Evolutionary conservation across 345 rosid genomes (phyloP).

Genomic region (Alliaria petiolata): DNA sequence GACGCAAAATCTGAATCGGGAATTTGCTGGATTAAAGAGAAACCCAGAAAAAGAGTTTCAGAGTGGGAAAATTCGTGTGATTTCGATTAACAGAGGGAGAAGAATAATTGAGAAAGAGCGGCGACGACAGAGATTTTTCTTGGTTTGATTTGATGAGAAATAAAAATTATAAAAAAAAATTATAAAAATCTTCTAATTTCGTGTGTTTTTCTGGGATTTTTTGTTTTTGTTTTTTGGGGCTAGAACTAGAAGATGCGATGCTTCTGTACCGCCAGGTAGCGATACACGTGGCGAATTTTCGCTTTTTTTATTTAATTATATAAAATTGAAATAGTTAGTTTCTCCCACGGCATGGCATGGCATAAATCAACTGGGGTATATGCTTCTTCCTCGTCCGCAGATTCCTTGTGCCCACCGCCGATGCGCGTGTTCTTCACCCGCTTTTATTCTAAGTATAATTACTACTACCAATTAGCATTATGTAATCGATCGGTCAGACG

Average conservation of each 20-base stretch:
- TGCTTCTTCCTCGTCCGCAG: constrained; percentile 26
- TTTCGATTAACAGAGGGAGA: background rate
- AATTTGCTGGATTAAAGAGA: background rate
- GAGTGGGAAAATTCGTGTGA: background rate
- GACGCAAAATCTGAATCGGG: constrained; percentile 13
- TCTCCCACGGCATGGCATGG: constrained; percentile 11
- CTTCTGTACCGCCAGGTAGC: constrained; percentile 54
- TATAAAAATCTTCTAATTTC: background rate
- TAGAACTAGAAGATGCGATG: constrained; percentile 45
- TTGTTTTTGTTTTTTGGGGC: background rate
- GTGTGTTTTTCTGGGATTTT: background rate
- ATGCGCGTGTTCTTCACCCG: constrained; percentile 20
- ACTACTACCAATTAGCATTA: no score
- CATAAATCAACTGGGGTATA: constrained; percentile 15
- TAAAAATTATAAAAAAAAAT: background rate
- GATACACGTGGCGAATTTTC: constrained; percentile 63
- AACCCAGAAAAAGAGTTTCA: background rate
- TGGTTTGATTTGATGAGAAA: constrained; percentile 22
- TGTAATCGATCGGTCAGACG: no score
- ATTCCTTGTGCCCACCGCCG: constrained; percentile 32
- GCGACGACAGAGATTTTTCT: constrained; percentile 11
- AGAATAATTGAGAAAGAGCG: background rate
- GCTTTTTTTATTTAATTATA: background rate
- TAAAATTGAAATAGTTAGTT: background rate
- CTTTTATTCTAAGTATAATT: background rate